Evolutionary conservation across 2,329 filamentous ascomycete species (phyloP), one percentile per base, ranked within the genome.

Genomic region (Diplocarpon rosae): DNA sequence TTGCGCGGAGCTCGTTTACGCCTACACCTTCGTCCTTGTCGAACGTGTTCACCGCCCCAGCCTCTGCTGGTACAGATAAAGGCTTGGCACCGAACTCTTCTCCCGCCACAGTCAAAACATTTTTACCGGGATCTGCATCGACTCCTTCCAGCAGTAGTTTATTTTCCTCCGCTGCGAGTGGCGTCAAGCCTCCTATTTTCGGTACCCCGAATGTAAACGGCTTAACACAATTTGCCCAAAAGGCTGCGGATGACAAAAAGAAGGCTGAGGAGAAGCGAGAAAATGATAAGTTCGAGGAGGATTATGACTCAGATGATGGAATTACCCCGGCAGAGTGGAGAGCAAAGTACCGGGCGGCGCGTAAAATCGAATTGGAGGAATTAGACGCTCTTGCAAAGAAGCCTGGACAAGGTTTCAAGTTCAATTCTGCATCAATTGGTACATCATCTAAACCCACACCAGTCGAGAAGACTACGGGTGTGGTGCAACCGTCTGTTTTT

Each of bases 291-390:
- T 58, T 52, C 39, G 55, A 53, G 16, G 55, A 56, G 14, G 59
- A 62, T 12, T 51, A 52, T 33, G 59, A 62, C 39, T 59, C 56
- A 2, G 59, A 62, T 16, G 59, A 61, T 7, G 54, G 55, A 12
- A 14, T 12, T 37, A 50, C 45, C 27, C 52, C 56, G n/a, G 53
- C 50, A 11, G 51, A 54, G 2, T 57, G 43, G 14, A 52, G 51
- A 27, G 39, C 48, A 32, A 54, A 54, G 28, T 48, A 51, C 31
- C 42, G 44, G 16, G 46, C 47, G 36, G 46, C 52, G 28, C 35
- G 47, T 14, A 46, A 45, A 27, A 43, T 24, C 11, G 42, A 53
- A 33, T 24, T 45, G 15, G 51, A 56, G 33, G 49, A 50, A 38
- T 37, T 55, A 16, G 54, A 56, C 34, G 46, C 49, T 8, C 31